phyloP scores from a whole-genome alignment of 768 basidiomycete species.

The Tricholoma flavovirens region DNA sequence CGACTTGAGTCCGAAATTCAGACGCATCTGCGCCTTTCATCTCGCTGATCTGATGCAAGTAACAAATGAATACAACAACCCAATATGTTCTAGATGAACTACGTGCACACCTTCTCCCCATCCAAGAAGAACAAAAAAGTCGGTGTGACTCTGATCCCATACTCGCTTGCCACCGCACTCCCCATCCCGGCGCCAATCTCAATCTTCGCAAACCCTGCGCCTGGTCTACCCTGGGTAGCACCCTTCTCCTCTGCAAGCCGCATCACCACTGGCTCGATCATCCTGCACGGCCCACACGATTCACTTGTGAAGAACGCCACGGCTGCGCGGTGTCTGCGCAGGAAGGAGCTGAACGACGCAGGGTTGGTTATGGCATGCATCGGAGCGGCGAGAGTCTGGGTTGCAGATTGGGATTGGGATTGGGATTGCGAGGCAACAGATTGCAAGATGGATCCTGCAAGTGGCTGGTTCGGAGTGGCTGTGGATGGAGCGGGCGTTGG shows the following conservation, averaged over 20 bases:
- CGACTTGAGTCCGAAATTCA: constrained; percentile 69
- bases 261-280: constrained; percentile 83
- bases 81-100: not conserved
- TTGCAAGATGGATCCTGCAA: constrained; percentile 50
- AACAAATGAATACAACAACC: not conserved
- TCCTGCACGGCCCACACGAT: constrained; percentile 71
- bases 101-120: constrained; percentile 53
- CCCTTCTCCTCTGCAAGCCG: constrained; percentile 63
- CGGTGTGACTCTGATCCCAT: constrained; percentile 71
- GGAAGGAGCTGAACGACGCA: constrained; percentile 60
- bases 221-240: constrained; percentile 29
- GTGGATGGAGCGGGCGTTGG: constrained; percentile 26
- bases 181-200: constrained; percentile 73
- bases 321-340: constrained; percentile 63
- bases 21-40: constrained; percentile 64
- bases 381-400: constrained; percentile 50
- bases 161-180: constrained; percentile 50
- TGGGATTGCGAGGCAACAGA: constrained; percentile 51
- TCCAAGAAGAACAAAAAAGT: constrained; percentile 87
- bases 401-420: constrained; percentile 32
- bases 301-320: constrained; percentile 79
- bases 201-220: constrained; percentile 77
- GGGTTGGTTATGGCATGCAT: constrained; percentile 72
- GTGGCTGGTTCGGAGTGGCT: constrained; percentile 36
- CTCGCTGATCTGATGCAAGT: constrained; percentile 53